A percentile compares a stretch with the other conserved stretches of the same genome.
Conservation (phyloP, 768 basidiomycete genomes). For the Boletus rubropictus region DNA sequence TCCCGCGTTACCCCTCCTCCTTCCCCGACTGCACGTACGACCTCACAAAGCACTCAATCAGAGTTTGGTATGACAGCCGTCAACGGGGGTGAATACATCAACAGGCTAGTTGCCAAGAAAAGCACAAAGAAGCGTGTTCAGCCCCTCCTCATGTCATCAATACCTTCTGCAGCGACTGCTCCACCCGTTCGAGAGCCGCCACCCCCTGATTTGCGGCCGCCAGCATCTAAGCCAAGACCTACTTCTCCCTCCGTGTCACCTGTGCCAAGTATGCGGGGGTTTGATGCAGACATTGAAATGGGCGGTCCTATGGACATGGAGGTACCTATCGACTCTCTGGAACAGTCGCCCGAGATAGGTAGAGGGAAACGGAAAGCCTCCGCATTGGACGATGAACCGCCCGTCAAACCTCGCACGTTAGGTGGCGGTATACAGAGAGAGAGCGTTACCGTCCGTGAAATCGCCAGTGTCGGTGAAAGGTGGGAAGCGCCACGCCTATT, state of each 20-base stretch:
- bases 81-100: conserved; percentile 54
- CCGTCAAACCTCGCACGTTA: conserved; percentile 47
- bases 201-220: conserved; percentile 13
- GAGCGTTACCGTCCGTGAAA: conserved; percentile 48
- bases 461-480: conserved; percentile 28
- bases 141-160: conserved; percentile 35
- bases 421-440: conserved; percentile 62
- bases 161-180: conserved; percentile 33
- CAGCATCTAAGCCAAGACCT: conserved; percentile 23
- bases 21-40: conserved; percentile 35
- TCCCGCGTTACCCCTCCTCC: conserved; percentile 44
- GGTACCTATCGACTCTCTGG: conserved; percentile 50
- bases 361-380: conserved; percentile 52
- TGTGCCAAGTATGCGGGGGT: conserved; percentile 44
- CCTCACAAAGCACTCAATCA: conserved; percentile 31
- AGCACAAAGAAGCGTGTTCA: conserved; percentile 64
- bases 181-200: conserved; percentile 11
- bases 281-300: conserved; percentile 38
- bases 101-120: conserved; percentile 71
- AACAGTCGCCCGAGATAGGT: conserved; percentile 36
- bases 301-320: conserved; percentile 48
- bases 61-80: conserved; percentile 38
- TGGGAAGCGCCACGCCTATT: conserved; percentile 19
- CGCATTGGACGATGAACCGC: conserved; percentile 36
- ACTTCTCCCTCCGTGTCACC: conserved; percentile 39